Base-by-base conservation (phyloP, 768 basidiomycete species). In the Mycena alexandri region DNA sequence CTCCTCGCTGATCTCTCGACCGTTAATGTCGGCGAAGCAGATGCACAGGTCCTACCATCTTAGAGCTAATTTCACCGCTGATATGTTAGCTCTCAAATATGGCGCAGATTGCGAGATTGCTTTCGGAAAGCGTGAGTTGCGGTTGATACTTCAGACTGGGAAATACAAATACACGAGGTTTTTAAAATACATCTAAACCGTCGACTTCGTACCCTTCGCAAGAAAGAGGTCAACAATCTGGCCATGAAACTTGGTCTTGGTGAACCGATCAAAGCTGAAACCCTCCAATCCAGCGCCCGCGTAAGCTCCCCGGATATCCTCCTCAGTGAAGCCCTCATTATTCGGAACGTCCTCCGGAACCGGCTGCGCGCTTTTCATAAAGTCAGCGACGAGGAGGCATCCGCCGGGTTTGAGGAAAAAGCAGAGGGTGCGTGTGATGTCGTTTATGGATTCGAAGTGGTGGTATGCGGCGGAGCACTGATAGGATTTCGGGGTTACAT, bases 381-480 rank as follows among this genome's bases (percentile, higher is more conserved):
- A 75, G 68, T 93, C 92, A 6, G 83, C 76, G 17, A 93, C 85
- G 47, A 93, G 78, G 0, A 93, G 79, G 33, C 78, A 76, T 0
- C 90, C 92, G 1, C 86, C 84, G 0, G 89, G 88, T 65, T 87
- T 91, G 69, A 94, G 79, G 73, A 88, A 87, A 46, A 77, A 78
- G 2, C 78, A 81, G n/a, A 93, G 82, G 2, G 78, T 77, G 17
- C 78, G 78, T 9, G 92, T 93, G 33, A 84, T 84, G 13, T 77
- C 75, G 10, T 80, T 77, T 70, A 88, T 83, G 29, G 84, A 83
- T 7, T 77, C 59, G 60, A 92, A 82, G 74, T 92, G 90, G 68
- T 92, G 90, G 72, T 89, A 92, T 2, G 91, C 81, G 29, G 81
- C 78, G 11, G 84, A 80, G 71, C 91, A 93, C 92, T 93, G 34